These are phyloP conservation scores for Phytophthora sp. DNA, from an alignment of 352 stramenopile species.

Conservation along the genomic window DNA sequence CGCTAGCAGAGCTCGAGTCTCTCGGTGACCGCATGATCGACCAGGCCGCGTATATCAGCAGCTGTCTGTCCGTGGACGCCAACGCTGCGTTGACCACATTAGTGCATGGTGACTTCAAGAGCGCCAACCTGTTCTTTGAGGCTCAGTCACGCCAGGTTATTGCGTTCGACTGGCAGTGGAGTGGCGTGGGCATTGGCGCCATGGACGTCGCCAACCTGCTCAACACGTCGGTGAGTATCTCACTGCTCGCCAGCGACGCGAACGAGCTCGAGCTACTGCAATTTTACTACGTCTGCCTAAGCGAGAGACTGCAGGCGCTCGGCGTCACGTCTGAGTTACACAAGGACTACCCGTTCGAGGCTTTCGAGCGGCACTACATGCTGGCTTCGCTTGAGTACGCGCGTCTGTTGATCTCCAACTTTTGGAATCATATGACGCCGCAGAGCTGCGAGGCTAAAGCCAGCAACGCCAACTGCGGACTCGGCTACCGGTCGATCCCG, in stretches of 20 bases:
- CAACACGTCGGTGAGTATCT: conserved; percentile 69
- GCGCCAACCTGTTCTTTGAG: conserved; percentile 75
- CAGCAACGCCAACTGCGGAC: conserved; percentile 66
- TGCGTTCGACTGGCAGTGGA: conserved; percentile 83
- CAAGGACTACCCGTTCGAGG: conserved; percentile 48
- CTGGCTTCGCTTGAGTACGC: conserved; percentile 73
- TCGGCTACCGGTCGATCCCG: conserved; percentile 70
- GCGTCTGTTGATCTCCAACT: conserved; percentile 65
- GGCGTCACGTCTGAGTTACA: conserved; percentile 6
- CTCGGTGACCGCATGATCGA: conserved; percentile 57
- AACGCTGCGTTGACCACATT: conserved; percentile 42
- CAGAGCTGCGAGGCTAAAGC: conserved; percentile 46
- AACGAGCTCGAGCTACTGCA: conserved; percentile 47
- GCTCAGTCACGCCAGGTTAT: conserved; percentile 44
- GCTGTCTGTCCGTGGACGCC: conserved; percentile 39
- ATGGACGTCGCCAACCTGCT: conserved; percentile 75
- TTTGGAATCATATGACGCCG: conserved; percentile 64
- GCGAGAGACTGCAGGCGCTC: conserved; percentile 22
- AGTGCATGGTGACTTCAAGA: conserved; percentile 79
- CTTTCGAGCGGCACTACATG: conserved; percentile 63
- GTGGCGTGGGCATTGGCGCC: conserved; percentile 58
- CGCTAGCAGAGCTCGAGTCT: conserved; percentile 15
- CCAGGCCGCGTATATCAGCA: conserved; percentile 57
- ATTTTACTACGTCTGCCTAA: conserved; percentile 62
- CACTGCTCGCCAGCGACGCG: conserved; percentile 38